These are phyloP conservation scores for Cyclocybe cylindracea DNA, from an alignment of 768 basidiomycete species.

Conservation along the genomic window DNA sequence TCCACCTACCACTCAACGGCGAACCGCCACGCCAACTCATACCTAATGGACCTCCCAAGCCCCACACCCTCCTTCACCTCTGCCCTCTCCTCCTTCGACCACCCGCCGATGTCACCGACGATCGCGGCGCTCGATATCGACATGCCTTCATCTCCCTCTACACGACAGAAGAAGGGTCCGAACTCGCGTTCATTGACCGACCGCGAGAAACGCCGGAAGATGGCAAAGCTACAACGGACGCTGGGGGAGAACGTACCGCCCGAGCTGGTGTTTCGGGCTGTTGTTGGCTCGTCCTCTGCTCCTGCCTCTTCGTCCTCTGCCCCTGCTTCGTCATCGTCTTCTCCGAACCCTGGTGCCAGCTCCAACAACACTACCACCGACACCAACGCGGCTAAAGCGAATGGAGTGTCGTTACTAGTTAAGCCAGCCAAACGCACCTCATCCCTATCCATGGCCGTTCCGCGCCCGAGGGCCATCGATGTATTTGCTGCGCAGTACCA, in stretches of 20 bases:
- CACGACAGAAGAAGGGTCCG: not conserved
- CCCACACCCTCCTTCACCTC: too few relatives aligned
- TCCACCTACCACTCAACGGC: too few relatives aligned
- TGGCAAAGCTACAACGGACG: constrained; percentile 59
- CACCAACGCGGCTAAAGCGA: too few relatives aligned
- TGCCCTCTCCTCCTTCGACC: too few relatives aligned
- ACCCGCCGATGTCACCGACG: not conserved
- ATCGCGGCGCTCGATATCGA: constrained; percentile 2
- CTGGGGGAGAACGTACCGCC: constrained; percentile 61
- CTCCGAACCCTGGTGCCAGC: too few relatives aligned
- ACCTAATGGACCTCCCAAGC: too few relatives aligned
- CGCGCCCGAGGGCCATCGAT: too few relatives aligned
- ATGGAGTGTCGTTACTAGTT: too few relatives aligned
- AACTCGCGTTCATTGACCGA: constrained; percentile 16
- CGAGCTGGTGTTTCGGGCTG: constrained; percentile 45
- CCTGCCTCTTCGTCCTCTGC: not conserved
- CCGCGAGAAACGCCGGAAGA: constrained; percentile 40
- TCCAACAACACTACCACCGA: too few relatives aligned
- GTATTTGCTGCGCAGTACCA: too few relatives aligned
- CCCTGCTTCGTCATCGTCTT: not conserved
- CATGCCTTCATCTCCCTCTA: constrained; percentile 8
- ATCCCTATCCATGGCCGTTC: not conserved
- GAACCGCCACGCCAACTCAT: too few relatives aligned
- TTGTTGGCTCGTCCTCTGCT: constrained; percentile 2
- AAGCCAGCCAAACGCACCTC: not conserved